A percentile compares a stretch with the other conserved stretches of the same genome.
phyloP scores from a whole-genome alignment of 2,329 filamentous ascomycete species.

The Dactylella cylindrospora region DNA sequence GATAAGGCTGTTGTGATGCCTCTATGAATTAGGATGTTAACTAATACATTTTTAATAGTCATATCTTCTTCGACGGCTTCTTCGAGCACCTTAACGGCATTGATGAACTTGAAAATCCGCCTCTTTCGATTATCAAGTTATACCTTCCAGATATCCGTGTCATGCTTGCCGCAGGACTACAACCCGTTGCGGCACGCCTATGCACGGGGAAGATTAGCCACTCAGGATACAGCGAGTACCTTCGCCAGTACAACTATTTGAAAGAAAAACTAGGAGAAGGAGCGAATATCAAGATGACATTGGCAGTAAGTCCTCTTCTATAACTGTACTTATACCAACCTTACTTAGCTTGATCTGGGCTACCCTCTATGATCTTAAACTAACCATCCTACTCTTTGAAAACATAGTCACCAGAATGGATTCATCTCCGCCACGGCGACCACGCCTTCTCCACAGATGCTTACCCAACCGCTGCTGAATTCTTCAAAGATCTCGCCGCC shows the following conservation, averaged over 20 bases:
- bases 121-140: slow-evolving; percentile 46
- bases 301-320: slow-evolving; percentile 57
- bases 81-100: slow-evolving; percentile 46
- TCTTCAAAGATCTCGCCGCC: slow-evolving; percentile 66
- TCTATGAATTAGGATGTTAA: neutral
- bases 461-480: slow-evolving; percentile 62
- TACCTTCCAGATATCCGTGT: slow-evolving; percentile 65
- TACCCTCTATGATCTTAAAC: neutral
- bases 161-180: slow-evolving; percentile 62
- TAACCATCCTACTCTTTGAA: too few species aligned
- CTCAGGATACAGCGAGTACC: slow-evolving; percentile 53
- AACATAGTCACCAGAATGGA: slow-evolving; percentile 33
- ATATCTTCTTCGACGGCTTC: slow-evolving; percentile 47
- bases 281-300: slow-evolving; percentile 68
- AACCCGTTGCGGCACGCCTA: slow-evolving; percentile 61
- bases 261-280: slow-evolving; percentile 63
- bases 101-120: slow-evolving; percentile 35
- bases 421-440: slow-evolving; percentile 52
- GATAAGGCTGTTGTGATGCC: neutral
- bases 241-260: slow-evolving; percentile 63
- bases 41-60: slow-evolving; percentile 21
- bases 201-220: slow-evolving; percentile 60
- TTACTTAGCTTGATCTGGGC: neutral
- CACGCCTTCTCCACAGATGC: slow-evolving; percentile 61
- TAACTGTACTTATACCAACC: too few species aligned